Evolutionary conservation across 495 filamentous ascomycete species (phyloP), one percentile per base, ranked within the genome.

Genomic region (Neurospora sp.): DNA sequence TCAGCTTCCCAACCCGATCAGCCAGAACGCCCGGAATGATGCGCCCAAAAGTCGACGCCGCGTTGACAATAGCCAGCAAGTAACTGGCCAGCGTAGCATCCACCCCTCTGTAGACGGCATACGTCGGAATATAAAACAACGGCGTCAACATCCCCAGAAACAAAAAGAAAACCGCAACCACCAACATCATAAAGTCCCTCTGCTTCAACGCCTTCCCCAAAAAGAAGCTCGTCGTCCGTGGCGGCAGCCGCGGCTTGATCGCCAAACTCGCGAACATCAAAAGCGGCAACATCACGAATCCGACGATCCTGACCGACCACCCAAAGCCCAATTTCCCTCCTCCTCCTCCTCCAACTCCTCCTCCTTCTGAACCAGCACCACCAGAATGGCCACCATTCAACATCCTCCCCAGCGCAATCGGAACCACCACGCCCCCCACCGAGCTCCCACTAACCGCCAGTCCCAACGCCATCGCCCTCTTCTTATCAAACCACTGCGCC

Each of bases 291-390:
- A 86, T 81, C 39, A 90, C 76, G 76, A 92, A 90, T 2, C 84
- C 89, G 16, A 87, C 78, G 27, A 90, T 82, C 7, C 90, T 81
- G 3, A 90, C 84, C 0, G 87, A 80, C 90, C 89, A 91, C 16
- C 82, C 87, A 69, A 90, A 92, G 2, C 86, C 83, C 2, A 91
- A 69, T 4, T 71, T 9, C 16, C 76, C 44, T 1, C n/a, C 17
- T n/a, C 3, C 17, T 9, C n/a, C 8, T n/a, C 17, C 17, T n/a
- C 17, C 42, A 8, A 8, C 41, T 8, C 6, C 41, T 17, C 41
- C 41, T 8, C 1, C 12, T 41, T 16, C 40, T 16, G 40, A 41
- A n/a, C 17, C 44, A 20, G 17, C 7, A 45, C 1, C n/a, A 53
- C 4, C 4, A 37, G 35, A 37, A 37, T 35, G 35, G 35, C 35